Conservation (phyloP, 2,329 filamentous ascomycete genomes). For the Stromatinia cepivora region DNA sequence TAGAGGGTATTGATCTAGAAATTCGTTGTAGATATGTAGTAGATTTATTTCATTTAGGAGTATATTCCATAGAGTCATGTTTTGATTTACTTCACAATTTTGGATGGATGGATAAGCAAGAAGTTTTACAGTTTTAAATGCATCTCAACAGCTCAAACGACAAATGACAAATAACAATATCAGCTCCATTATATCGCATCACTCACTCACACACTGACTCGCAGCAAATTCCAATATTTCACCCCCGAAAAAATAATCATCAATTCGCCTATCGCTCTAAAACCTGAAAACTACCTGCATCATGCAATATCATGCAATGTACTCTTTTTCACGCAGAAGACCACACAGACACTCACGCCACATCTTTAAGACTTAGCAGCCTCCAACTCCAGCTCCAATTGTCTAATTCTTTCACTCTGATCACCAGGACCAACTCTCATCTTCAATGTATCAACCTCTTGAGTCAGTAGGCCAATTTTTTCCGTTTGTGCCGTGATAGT, state of each 20-base stretch:
- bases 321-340: background rate
- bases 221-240: no score
- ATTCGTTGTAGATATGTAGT: background rate
- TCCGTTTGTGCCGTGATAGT: constrained; percentile 76
- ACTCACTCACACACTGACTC: no score
- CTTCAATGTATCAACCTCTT: constrained; percentile 80
- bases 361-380: constrained; percentile 52
- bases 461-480: constrained; percentile 68
- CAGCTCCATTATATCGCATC: background rate
- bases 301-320: background rate
- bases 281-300: constrained; percentile 9
- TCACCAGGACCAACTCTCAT: constrained; percentile 61
- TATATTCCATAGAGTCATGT: background rate
- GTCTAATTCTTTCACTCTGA: constrained; percentile 67
- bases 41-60: background rate
- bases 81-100: background rate
- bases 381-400: constrained; percentile 66
- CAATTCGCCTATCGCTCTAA: constrained; percentile 13
- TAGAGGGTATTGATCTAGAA: background rate
- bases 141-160: no score
- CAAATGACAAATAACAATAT: background rate
- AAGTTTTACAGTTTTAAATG: background rate
- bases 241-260: background rate
- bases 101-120: background rate
- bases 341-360: background rate